Evolutionary conservation across 352 stramenopile genomes (phyloP), one percentile per base, ranked within the genome.

Genomic region (Lagenidium sp.): DNA sequence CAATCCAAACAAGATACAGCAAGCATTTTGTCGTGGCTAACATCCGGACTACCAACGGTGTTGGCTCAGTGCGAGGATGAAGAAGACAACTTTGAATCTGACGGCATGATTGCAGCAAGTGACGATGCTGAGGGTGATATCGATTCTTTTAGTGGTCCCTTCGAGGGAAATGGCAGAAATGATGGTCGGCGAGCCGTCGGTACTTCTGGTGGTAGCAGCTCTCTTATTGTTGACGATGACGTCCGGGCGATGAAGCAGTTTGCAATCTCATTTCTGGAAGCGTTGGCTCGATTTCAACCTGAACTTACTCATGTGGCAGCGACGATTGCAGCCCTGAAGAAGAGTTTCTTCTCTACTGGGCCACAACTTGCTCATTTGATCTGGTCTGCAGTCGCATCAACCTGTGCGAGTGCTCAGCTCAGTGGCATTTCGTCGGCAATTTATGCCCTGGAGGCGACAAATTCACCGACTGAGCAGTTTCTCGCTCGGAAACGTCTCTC

Each of bases 231-330:
- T n/a, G n/a, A n/a, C n/a, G n/a, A 80, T 36, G 66, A 83, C 11
- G 61, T 76, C 21, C 65, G 73, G 16, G 77, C 77, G 0, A 90
- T 87, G 77, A 81, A 78, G 19, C 70, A 85, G 45, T 90, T 90
- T 51, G 77, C 64, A 1, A 35, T 79, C 2, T 82, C 71, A 10
- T 82, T 85, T 23, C 44, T 85, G 12, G 76, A 89, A 44, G 54
- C 68, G 1, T 63, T 85, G 45, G 41, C 76, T 10, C 73, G 76
- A 4, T 89, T 89, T 46, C 70, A 86, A 30, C 69, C 72, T 0
- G 76, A 82, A 29, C 65, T 82, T 63, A 64, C 63, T 3, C 47
- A 79, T 16, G 43, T 82, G 36, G 46, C 60, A 20, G 60, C 59
- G 36, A 73, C 72, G 1, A 82, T 83, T 58, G 62, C 30, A 15